Evolutionary conservation across 129 eudicot species (phyloP), one percentile per base, ranked within the genome.

Genomic region (Centrapalus pauciflorus): DNA sequence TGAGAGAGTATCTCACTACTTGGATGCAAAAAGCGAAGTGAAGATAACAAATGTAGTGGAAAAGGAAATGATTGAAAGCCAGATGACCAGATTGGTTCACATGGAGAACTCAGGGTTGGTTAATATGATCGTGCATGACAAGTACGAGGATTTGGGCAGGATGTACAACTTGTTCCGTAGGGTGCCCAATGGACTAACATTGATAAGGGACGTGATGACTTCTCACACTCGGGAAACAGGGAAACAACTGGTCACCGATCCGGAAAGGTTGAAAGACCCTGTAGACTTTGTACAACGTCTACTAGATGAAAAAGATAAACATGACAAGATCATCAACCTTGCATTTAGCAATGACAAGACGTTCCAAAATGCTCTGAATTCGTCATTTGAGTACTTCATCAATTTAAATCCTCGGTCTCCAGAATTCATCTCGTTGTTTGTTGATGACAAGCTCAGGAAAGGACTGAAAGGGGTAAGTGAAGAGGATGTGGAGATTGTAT

Each of bases 21-120:
- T 89, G 75, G 93, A 85, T 69, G 50, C 70, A 12, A 83, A 67
- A 45, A 87, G 78, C 65, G 91, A 87, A 77, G 34, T 56, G 16
- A 84, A 83, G 77, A 89, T 89, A 20, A 85, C 85, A 12, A 76
- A 73, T 72, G 93, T 85, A 11, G 96, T 89, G 32, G 93, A 89
- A 70, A 85, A 76, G 46, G 93, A 89, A 84, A 89, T 85, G 96
- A 89, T 89, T 78, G 85, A 73, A 56, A 89, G 76, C 57, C 96
- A 89, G 70, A 89, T 85, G 96, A 84, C 57, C 17, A 73, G 93
- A 52, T 51, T 89, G 20, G 91, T 85, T 27, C 83, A 89, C 63
- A 85, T 85, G 93, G 96, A 85, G 64, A 85, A 85, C 67, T 88
- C 96, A 9, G 96, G 96, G 6, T 64, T 88, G 66, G 87, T 88